Evolutionary conservation across 2,329 filamentous ascomycete species (phyloP).

Genomic region (Macrophomina phaseolina): DNA sequence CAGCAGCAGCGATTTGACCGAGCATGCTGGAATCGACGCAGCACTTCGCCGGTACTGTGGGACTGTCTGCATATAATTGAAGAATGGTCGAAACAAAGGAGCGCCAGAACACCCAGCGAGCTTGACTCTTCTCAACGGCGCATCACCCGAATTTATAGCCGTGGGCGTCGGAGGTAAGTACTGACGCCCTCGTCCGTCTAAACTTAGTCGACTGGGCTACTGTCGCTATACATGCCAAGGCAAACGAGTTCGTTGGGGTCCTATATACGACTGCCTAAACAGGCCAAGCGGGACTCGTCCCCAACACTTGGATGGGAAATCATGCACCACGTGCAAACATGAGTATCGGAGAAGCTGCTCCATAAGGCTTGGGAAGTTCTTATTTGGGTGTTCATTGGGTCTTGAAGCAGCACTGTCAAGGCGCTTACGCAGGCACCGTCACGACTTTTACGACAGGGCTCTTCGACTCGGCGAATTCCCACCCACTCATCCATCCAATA

Average conservation of each 20-base stretch:
- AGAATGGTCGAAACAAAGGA: too few species aligned
- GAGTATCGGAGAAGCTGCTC: not conserved
- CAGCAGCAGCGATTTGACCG: not conserved
- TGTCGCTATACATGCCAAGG: slow-evolving; percentile 9
- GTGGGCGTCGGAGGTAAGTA: not conserved
- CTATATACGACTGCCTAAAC: slow-evolving; percentile 20
- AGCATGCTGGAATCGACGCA: slow-evolving; percentile 1
- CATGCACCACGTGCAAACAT: not conserved
- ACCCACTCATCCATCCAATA: not conserved
- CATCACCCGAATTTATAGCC: not conserved
- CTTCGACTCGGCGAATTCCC: not conserved
- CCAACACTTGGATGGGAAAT: not conserved
- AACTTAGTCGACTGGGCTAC: not conserved
- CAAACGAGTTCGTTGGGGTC: not conserved
- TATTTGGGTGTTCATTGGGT: not conserved
- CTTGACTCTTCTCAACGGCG: too few species aligned
- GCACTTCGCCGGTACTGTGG: not conserved
- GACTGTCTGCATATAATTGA: not conserved
- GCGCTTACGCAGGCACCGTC: not conserved
- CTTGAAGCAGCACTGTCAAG: not conserved
- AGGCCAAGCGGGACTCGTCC: not conserved
- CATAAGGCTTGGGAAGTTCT: not conserved
- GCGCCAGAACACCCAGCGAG: too few species aligned
- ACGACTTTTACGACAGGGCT: not conserved
- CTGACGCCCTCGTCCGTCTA: not conserved